Percentiles rank a stretch among this genome's conserved stretches.
These are phyloP conservation scores for Petunia hybrid DNA, from an alignment of 305 asterid genomes.

Conservation along the genomic window DNA sequence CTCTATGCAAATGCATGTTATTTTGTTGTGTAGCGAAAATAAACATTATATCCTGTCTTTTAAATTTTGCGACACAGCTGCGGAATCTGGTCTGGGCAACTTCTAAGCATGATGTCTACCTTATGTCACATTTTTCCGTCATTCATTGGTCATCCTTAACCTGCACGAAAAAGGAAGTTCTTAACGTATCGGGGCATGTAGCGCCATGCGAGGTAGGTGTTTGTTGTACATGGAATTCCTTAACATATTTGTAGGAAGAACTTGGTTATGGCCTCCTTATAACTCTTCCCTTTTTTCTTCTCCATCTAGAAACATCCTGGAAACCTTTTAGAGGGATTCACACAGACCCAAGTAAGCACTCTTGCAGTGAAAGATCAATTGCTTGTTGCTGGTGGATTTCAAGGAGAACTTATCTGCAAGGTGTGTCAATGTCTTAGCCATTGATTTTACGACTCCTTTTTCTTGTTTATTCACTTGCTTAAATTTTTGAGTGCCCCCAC, in stretches of 20 bases:
- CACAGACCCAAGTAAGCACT: constrained; percentile 71
- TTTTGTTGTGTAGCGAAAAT: not conserved
- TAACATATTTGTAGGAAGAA: too few species aligned
- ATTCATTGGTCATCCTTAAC: constrained; percentile 71
- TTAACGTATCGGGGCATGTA: constrained; percentile 61
- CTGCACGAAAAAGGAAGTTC: constrained; percentile 38
- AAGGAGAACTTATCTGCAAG: constrained; percentile 32
- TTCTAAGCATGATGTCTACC: constrained; percentile 77
- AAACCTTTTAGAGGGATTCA: constrained; percentile 68
- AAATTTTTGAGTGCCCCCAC: too few species aligned
- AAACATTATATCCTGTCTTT: constrained; percentile 34
- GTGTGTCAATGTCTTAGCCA: constrained; percentile 14
- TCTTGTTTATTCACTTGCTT: not conserved
- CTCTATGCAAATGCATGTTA: not conserved
- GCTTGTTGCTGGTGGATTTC: constrained; percentile 69
- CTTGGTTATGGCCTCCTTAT: too few species aligned
- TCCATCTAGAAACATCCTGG: constrained; percentile 63
- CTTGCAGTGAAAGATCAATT: constrained; percentile 65
- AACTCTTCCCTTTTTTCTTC: constrained; percentile 6
- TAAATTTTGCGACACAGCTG: constrained; percentile 53
- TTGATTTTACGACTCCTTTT: not conserved
- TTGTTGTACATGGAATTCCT: not conserved
- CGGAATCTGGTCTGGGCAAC: constrained; percentile 74
- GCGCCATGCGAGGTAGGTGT: not conserved
- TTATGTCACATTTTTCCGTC: constrained; percentile 63